Base-by-base conservation (phyloP, 352 stramenopile genomes). In the Globisporangium okanoganense region DNA sequence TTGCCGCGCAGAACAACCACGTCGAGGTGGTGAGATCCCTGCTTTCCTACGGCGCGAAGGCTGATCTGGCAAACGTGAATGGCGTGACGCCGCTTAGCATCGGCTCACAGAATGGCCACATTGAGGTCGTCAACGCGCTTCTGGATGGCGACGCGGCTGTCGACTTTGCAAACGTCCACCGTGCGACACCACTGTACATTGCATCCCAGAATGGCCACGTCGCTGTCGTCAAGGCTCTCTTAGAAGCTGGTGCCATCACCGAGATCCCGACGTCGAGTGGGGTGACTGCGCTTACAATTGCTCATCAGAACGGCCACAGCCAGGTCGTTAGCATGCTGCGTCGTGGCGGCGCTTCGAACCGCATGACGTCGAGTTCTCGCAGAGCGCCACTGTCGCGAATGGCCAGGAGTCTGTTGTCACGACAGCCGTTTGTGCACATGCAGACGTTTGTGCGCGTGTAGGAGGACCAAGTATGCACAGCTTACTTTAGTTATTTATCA, bases 1-100 rank as follows among this genome's bases (percentile, higher is more conserved):
- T 64, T 6, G 58, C 58, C 2, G 24, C 58, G 8, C 58, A 58
- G 58, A 58, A 64, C 49, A 57, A 51, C n/a, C 58, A 53, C 29
- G 14, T 50, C 14, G 27, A 29, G 1, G 29, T 54, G 4, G 58
- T 64, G 27, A 25, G n/a, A n/a, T 0, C 41, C 9, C 25, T 64
- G 47, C 36, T 64, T 35, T 41, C 38, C 1, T 18, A 41, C 14
- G 58, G 58, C 18, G 58, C 48, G 29, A 62, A 62, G 25, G n/a
- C 36, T 6, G 43, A 62, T 22, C 22, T 48, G 3, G 33, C 47
- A n/a, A 62, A 62, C 24, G 45, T 38, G 31, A 64, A 64, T 16
- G 58, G 49, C 18, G 22, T n/a, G 49, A 64, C 49, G 8, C 50
- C 50, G 12, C 35, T 64, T n/a, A 50, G 38, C 25, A 52, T 64